These are phyloP conservation scores for Ophiostoma piceae DNA, from an alignment of 2,329 filamentous ascomycete species.

Conservation along the genomic window DNA sequence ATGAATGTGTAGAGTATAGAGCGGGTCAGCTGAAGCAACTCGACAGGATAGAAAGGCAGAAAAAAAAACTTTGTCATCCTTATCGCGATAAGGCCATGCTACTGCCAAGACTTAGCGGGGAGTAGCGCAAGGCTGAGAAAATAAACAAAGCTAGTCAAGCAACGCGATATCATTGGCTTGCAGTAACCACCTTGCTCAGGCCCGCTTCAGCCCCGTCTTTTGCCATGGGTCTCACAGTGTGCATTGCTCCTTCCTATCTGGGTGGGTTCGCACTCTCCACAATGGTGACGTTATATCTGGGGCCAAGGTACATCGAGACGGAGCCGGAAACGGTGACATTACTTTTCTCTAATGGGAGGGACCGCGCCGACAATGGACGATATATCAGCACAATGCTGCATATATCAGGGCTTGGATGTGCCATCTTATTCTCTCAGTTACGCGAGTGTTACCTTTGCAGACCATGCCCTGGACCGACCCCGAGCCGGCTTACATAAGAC, in stretches of 20 bases:
- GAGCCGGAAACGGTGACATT: not conserved
- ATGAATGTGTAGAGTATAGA: not conserved
- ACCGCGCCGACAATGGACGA: not conserved
- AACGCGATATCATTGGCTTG: not conserved
- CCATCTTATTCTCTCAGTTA: not conserved
- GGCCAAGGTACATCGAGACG: not conserved
- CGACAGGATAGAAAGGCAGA: not conserved
- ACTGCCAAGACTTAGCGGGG: not conserved
- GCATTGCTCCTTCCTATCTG: not conserved
- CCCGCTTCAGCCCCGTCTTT: slow-evolving; percentile 18
- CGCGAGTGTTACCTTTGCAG: not conserved
- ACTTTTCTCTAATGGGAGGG: not conserved
- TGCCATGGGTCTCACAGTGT: not conserved
- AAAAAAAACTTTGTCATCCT: slow-evolving; percentile 16
- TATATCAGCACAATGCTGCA: not conserved
- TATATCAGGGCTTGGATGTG: not conserved
- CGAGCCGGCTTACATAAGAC: not conserved
- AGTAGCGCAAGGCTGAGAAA: slow-evolving; percentile 26
- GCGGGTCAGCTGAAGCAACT: not conserved
- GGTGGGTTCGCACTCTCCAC: slow-evolving; percentile 3
- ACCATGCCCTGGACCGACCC: not conserved
- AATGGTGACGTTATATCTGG: slow-evolving; percentile 20
- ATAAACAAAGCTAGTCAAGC: not conserved
- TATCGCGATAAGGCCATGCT: slow-evolving; percentile 25
- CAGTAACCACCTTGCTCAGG: not conserved